A percentile compares a stretch with the other conserved stretches of the same genome.
phyloP scores from a whole-genome alignment of 805 yeast species.

The Zygotorulaspora florentina region DNA sequence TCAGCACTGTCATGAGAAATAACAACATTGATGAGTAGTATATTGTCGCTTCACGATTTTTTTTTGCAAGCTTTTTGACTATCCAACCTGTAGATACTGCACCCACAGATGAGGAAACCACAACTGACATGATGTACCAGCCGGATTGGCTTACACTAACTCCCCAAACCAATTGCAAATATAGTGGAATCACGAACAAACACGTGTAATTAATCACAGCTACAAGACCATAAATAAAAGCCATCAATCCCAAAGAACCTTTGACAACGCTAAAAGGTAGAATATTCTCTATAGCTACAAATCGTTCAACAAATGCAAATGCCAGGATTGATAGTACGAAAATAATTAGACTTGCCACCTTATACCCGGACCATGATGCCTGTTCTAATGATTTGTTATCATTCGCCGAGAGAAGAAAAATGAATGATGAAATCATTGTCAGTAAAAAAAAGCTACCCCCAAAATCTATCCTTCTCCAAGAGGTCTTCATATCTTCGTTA shows the following conservation, averaged over 20 bases:
- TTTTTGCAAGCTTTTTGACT: slow-evolving; percentile 22
- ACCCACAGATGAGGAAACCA: slow-evolving; percentile 39
- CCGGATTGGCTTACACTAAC: slow-evolving; percentile 40
- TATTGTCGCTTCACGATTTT: slow-evolving; percentile 23
- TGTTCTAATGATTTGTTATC: slow-evolving; percentile 9
- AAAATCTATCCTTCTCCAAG: slow-evolving; percentile 39
- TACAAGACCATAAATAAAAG: slow-evolving; percentile 37
- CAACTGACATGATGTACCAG: slow-evolving; percentile 40
- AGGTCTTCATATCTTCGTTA: slow-evolving; percentile 28
- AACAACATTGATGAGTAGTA: slow-evolving; percentile 19
- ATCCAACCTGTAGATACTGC: slow-evolving; percentile 38
- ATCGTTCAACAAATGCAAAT: slow-evolving; percentile 37
- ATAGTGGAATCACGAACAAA: slow-evolving; percentile 39
- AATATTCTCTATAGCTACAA: slow-evolving; percentile 38
- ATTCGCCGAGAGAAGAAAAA: slow-evolving; percentile 35
- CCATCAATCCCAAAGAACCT: slow-evolving; percentile 39
- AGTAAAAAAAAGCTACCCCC: slow-evolving; percentile 40
- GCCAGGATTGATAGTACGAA: slow-evolving; percentile 14
- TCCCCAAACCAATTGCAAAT: slow-evolving; percentile 42
- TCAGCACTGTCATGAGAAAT: slow-evolving; percentile 13
- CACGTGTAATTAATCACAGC: slow-evolving; percentile 36
- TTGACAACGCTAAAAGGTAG: slow-evolving; percentile 39
- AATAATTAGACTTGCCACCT: slow-evolving; percentile 7
- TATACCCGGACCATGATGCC: slow-evolving; percentile 9
- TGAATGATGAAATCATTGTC: slow-evolving; percentile 33